phyloP scores from a whole-genome alignment of 352 stramenopile species.

The Poterioochromonas sp. region DNA sequence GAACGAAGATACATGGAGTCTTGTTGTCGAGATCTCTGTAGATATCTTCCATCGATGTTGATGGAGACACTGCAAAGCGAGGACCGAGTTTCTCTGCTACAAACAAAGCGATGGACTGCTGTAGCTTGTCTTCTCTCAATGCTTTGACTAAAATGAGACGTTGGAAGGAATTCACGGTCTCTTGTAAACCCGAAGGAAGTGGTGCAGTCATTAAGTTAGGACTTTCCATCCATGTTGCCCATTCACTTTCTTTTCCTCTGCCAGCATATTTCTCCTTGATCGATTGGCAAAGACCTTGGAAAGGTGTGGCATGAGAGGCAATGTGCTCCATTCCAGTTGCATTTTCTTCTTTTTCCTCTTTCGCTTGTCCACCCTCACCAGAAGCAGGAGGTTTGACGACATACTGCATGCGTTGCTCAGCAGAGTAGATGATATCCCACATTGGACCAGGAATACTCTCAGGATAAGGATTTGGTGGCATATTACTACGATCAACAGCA shows the following conservation, averaged over 20 bases:
- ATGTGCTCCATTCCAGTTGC: conserved; percentile 32
- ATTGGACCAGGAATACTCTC: conserved; percentile 59
- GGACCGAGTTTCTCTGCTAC: conserved; percentile 69
- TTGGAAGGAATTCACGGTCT: conserved; percentile 47
- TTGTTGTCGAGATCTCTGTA: conserved; percentile 77
- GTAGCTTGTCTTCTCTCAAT: conserved; percentile 74
- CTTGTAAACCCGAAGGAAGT: conserved; percentile 38
- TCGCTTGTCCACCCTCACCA: conserved; percentile 16
- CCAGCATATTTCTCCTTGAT: conserved; percentile 53
- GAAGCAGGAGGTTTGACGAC: not conserved
- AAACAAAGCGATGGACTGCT: conserved; percentile 67
- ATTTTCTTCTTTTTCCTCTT: conserved; percentile 30
- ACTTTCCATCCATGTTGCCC: conserved; percentile 45
- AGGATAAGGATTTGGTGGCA: conserved; percentile 51
- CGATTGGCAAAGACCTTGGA: conserved; percentile 58
- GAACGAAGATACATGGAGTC: conserved; percentile 83
- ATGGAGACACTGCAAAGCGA: conserved; percentile 70
- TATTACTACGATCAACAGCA: conserved; percentile 34
- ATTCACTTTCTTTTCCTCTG: conserved; percentile 24
- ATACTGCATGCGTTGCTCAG: conserved; percentile 53
- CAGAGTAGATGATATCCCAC: conserved; percentile 66
- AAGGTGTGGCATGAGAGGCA: conserved; percentile 37
- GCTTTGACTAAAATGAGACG: conserved; percentile 49
- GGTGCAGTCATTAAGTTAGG: conserved; percentile 39
- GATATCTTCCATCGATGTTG: conserved; percentile 81